Conservation (phyloP, 106 monocot genomes). For the Dendrobium nobile region DNA sequence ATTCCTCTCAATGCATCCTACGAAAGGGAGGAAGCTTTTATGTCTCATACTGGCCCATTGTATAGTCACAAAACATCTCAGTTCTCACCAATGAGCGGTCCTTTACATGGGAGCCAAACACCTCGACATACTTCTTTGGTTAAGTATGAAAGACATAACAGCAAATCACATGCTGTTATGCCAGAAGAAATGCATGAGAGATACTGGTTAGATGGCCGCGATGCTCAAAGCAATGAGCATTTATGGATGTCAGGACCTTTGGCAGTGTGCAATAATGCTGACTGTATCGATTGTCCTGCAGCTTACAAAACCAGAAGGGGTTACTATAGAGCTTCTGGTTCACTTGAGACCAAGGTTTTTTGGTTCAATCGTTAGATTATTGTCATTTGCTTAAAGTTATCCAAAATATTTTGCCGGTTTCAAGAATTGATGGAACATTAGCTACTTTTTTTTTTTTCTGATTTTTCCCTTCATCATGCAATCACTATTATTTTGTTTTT, state of each 20-base stretch:
- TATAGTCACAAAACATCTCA: slow-evolving; percentile 14
- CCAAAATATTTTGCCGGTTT: not conserved
- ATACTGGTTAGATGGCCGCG: slow-evolving; percentile 2
- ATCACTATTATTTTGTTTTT: not conserved
- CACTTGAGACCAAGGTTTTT: slow-evolving; percentile 32
- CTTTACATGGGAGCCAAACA: slow-evolving; percentile 7
- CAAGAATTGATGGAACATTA: not conserved
- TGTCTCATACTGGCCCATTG: slow-evolving; percentile 45
- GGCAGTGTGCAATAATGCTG: slow-evolving; percentile 43
- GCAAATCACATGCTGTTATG: slow-evolving; percentile 16
- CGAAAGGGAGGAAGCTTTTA: slow-evolving; percentile 24
- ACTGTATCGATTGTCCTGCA: slow-evolving; percentile 46
- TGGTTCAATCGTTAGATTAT: not conserved
- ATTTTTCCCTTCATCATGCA: not conserved
- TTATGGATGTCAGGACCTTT: slow-evolving; percentile 48
- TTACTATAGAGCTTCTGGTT: slow-evolving; percentile 12
- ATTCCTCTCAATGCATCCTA: slow-evolving; percentile 20
- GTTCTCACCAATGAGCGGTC: slow-evolving; percentile 18
- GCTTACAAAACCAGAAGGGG: slow-evolving; percentile 28
- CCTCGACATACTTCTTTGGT: not conserved
- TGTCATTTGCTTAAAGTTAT: not conserved
- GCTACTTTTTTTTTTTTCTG: not conserved
- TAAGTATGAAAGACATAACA: slow-evolving; percentile 5
- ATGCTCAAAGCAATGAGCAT: slow-evolving; percentile 24
- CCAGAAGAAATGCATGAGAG: slow-evolving; percentile 25